Evolutionary conservation across 2,329 filamentous ascomycete species (phyloP).

Genomic region (Trichophyton rubrum): DNA sequence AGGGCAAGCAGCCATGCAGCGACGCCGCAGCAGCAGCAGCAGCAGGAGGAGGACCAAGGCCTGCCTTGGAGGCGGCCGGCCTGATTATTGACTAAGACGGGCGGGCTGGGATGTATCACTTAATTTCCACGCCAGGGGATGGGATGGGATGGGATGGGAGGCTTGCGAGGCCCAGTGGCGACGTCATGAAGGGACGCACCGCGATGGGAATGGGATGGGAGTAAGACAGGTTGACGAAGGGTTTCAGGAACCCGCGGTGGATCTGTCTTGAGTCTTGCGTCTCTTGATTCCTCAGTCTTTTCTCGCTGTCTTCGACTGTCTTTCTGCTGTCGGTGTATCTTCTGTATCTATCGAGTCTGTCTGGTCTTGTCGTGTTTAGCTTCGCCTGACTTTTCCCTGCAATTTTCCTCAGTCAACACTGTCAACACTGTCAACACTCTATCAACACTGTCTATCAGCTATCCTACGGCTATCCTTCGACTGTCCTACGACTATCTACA

Average conservation of each 20-base stretch:
- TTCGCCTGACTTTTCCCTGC: not conserved
- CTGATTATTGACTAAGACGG: not conserved
- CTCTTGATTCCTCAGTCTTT: too few relatives aligned
- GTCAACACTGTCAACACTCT: not conserved
- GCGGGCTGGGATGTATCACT: constrained; percentile 1
- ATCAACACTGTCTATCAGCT: too few relatives aligned
- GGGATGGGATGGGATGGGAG: not conserved
- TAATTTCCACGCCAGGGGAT: not conserved
- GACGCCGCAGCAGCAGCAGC: too few relatives aligned
- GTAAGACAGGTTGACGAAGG: not conserved
- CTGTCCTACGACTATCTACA: too few relatives aligned
- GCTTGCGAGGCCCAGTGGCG: not conserved
- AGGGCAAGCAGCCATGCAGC: not conserved
- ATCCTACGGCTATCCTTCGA: too few relatives aligned
- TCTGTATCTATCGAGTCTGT: not conserved
- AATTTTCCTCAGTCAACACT: not conserved
- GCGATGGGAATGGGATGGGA: not conserved
- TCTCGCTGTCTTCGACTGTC: not conserved
- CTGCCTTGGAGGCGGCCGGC: too few relatives aligned
- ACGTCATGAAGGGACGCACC: not conserved
- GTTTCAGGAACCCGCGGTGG: not conserved
- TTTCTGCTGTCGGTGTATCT: too few relatives aligned
- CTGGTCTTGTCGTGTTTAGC: not conserved
- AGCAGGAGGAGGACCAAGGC: not conserved
- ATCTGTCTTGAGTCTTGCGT: not conserved